Percentiles rank a stretch among this genome's conserved stretches.
Evolutionary conservation across 2,329 filamentous ascomycete species (phyloP).

Genomic region (Exophiala aquamarina): DNA sequence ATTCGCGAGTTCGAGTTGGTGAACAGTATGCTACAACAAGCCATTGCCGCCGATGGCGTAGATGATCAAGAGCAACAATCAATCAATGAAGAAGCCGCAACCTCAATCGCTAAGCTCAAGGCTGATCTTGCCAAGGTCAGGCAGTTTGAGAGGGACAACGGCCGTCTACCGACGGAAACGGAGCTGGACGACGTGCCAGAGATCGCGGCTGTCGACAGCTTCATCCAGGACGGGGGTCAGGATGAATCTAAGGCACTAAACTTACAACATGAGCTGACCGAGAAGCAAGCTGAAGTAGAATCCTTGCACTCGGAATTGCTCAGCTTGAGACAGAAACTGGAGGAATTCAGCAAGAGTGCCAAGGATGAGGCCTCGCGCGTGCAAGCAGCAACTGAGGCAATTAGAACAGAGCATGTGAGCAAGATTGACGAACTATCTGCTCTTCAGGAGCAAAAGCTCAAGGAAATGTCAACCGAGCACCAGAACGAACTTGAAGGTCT

Average conservation of each 20-base stretch:
- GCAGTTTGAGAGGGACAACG: constrained; percentile 25
- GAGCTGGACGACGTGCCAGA: constrained; percentile 20
- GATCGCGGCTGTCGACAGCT: constrained; percentile 11
- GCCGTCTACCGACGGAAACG: constrained; percentile 22
- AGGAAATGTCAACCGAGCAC: constrained; percentile 16
- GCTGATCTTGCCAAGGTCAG: constrained; percentile 26
- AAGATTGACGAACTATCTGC: constrained; percentile 19
- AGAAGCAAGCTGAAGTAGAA: constrained; percentile 18
- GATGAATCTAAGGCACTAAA: neutral
- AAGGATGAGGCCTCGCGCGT: constrained; percentile 41
- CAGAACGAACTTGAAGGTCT: constrained; percentile 39
- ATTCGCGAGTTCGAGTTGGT: constrained; percentile 33
- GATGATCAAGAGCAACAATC: constrained; percentile 28
- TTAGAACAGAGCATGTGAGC: constrained; percentile 24
- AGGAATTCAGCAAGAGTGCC: constrained; percentile 40
- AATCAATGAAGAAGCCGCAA: constrained; percentile 26
- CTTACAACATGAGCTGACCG: constrained; percentile 8
- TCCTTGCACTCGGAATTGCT: constrained; percentile 31
- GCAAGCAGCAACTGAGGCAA: constrained; percentile 35
- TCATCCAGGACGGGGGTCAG: neutral
- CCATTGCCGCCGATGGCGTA: constrained; percentile 31
- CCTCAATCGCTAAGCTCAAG: constrained; percentile 29
- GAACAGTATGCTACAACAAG: constrained; percentile 31
- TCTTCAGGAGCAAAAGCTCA: constrained; percentile 20
- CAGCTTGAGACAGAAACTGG: constrained; percentile 36